Evolutionary conservation across 2,329 filamentous ascomycete genomes (phyloP).

Genomic region (Sordariomycetes sp.): DNA sequence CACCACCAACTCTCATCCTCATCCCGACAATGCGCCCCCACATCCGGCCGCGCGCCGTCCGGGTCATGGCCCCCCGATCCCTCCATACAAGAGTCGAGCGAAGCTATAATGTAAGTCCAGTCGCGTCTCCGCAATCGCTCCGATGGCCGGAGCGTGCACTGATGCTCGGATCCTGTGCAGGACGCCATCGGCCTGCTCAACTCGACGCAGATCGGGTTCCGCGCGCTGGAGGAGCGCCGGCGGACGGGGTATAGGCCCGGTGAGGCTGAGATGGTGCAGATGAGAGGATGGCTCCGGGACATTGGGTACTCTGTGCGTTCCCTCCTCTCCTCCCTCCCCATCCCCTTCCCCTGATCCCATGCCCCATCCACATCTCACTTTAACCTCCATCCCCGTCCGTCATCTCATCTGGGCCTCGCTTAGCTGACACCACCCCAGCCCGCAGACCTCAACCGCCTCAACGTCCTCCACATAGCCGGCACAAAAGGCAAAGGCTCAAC

Average conservation of each 20-base stretch:
- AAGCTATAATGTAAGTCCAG: conserved; percentile 38
- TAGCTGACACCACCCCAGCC: conserved; percentile 13
- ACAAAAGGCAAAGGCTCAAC: conserved; percentile 70
- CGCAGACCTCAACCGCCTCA: conserved; percentile 42
- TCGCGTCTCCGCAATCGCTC: neutral
- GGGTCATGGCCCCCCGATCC: neutral
- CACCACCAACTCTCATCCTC: neutral
- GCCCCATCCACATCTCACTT: neutral
- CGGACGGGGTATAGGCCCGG: conserved; percentile 63
- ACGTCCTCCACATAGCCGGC: conserved; percentile 57
- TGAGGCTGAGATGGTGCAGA: conserved; percentile 58
- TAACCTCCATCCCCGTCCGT: neutral
- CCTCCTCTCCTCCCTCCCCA: neutral
- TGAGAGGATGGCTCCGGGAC: conserved; percentile 62
- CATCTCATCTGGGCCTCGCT: conserved; percentile 1
- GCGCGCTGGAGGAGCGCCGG: conserved; percentile 63
- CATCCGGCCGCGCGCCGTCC: neutral
- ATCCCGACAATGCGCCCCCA: neutral
- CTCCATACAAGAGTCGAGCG: conserved; percentile 24
- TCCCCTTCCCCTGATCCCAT: neutral
- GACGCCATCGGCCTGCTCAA: conserved; percentile 81
- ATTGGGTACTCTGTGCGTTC: conserved; percentile 57
- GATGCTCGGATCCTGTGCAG: conserved; percentile 25
- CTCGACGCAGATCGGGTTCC: conserved; percentile 78
- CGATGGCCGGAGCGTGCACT: neutral